Base-by-base conservation (phyloP, 306 rosid species). In the Pterocarpus macrocarpus region DNA sequence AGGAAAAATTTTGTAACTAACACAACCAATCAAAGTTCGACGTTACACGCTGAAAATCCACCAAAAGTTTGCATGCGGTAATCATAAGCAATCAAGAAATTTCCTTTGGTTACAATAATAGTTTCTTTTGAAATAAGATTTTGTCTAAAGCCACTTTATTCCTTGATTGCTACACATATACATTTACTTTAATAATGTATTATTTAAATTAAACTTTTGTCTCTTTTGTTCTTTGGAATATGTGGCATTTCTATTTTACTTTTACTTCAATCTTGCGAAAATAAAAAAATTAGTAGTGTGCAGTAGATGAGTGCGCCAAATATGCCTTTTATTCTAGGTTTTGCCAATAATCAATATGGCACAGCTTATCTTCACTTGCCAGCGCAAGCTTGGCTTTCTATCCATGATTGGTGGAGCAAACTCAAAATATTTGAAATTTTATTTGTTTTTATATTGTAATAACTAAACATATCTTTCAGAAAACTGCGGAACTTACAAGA, bases 401-500 rank as follows among this genome's bases (percentile, higher is more conserved):
- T 17, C 55, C 38, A 41, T 75, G 28, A 69, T 78, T 38, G 79
- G 75, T 78, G 76, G 76, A 53, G 38, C 84, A 53, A 59, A 30
- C 7, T 2, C 41, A 81, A 76, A 80, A 71, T 28, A 64, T 71
- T 53, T 47, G 7, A 57, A 64, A 34, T 69, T 80, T 75, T 2
- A 5, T 10, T 11, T 57, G 35, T 41, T 39, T 65, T 8, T 65
- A 61, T 47, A 2, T 70, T 61, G 57, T 61, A 75, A 28, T 80
- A 53, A 55, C 41, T 5, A 38, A 80, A 35, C 44, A n/a, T 64
- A 49, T 65, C 16, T 61, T 69, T 76, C 3, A 32, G 14, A 38
- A 57, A 30, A 57, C 49, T 22, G 41, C 58, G 16, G 3, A 35
- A 17, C 66, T 58, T 58, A 11, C 41, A 16, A 64, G 30, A 43